Conservation (phyloP, 495 filamentous ascomycete genomes). For the Penicillium fimorum region DNA sequence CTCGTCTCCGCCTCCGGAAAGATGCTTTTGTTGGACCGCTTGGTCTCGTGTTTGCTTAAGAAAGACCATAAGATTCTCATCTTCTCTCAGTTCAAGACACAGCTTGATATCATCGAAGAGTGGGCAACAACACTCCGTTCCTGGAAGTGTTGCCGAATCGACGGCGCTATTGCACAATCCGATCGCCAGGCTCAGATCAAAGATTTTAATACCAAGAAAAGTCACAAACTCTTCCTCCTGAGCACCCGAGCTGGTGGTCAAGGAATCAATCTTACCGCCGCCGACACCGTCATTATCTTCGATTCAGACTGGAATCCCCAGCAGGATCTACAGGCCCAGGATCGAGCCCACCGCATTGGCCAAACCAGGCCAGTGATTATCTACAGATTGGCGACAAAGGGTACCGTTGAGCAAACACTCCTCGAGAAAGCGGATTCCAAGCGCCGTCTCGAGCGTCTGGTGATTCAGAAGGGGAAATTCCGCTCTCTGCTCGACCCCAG, state of each 20-base stretch:
- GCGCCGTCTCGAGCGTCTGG: conserved; percentile 88
- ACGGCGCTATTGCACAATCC: conserved; percentile 78
- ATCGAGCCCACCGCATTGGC: conserved; percentile 91
- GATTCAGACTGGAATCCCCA: conserved; percentile 97
- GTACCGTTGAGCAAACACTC: conserved; percentile 86
- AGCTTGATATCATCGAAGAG: conserved; percentile 85
- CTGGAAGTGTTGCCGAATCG: conserved; percentile 87
- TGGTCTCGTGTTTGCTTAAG: conserved; percentile 72
- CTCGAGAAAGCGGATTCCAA: conserved; percentile 90
- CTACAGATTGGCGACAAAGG: conserved; percentile 92
- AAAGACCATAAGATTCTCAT: conserved; percentile 88
- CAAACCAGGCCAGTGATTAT: conserved; percentile 89
- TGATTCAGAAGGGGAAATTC: conserved; percentile 88
- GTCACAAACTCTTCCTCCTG: conserved; percentile 78
- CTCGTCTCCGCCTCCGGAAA: conserved; percentile 87
- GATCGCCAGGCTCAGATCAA: conserved; percentile 82
- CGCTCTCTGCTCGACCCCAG: conserved; percentile 51
- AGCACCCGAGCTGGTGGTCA: conserved; percentile 90
- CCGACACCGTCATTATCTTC: conserved; percentile 73
- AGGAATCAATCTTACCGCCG: conserved; percentile 81
- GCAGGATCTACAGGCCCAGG: conserved; percentile 93
- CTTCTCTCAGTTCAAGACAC: conserved; percentile 94
- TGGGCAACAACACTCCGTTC: conserved; percentile 70
- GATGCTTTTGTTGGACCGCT: conserved; percentile 87
- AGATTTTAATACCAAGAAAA: conserved; percentile 72